phyloP scores from a whole-genome alignment of 2,329 filamentous ascomycete genomes.

The Aureobasidium sp. region DNA sequence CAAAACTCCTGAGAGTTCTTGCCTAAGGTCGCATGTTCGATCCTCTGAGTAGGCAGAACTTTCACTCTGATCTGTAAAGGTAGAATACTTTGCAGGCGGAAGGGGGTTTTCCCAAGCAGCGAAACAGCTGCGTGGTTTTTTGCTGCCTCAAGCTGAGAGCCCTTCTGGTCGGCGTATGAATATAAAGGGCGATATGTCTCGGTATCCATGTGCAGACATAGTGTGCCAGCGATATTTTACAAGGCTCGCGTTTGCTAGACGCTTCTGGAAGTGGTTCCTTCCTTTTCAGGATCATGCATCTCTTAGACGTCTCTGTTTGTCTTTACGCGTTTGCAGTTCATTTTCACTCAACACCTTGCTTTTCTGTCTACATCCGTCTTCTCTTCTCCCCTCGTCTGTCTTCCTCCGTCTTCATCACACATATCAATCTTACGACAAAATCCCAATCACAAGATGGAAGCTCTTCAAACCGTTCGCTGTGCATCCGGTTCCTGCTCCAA shows the following conservation, averaged over 20 bases:
- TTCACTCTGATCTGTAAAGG: no score
- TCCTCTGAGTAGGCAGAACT: no score
- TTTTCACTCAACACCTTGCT: not conserved
- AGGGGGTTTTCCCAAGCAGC: no score
- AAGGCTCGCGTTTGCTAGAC: not conserved
- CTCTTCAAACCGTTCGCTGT: not conserved
- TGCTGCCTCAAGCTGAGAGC: no score
- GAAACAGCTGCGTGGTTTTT: no score
- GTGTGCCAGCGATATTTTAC: not conserved
- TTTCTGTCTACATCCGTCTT: not conserved
- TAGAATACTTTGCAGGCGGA: no score
- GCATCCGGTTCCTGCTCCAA: conserved; percentile 5
- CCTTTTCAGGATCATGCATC: no score
- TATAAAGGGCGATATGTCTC: no score
- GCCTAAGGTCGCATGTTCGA: no score
- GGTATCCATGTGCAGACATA: not conserved
- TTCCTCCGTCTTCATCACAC: not conserved
- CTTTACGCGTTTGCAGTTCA: not conserved
- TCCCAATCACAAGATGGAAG: not conserved
- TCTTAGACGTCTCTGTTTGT: not conserved
- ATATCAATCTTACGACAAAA: not conserved
- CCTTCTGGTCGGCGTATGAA: not conserved
- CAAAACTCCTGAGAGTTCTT: no score
- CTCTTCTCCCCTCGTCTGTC: not conserved
- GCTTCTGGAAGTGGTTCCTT: not conserved